These are phyloP conservation scores for Rhodomyrtus tomentosa DNA, from an alignment of 345 rosid species.

Conservation along the genomic window DNA sequence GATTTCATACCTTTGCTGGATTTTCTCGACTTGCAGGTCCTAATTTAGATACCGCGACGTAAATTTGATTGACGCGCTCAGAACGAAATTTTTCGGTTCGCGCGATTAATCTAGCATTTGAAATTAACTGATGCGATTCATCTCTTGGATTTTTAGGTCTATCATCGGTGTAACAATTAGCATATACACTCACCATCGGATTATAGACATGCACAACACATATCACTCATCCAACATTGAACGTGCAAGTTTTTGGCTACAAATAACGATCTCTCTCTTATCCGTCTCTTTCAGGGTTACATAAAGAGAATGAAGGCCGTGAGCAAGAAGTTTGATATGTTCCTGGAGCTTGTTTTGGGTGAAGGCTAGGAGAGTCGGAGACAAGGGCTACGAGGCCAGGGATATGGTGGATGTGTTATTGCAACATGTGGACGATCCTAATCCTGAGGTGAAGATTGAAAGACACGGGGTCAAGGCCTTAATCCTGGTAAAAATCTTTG, in stretches of 20 bases:
- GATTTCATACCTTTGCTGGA: conserved; percentile 4
- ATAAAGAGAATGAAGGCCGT: conserved; percentile 12
- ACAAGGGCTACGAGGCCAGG: not conserved
- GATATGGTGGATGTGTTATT: not conserved
- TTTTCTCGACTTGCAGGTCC: not conserved
- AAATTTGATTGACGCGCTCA: too few relatives aligned
- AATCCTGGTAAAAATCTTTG: not conserved
- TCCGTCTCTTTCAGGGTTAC: not conserved
- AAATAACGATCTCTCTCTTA: not conserved
- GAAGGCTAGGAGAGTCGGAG: not conserved
- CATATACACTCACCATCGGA: not conserved
- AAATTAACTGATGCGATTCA: too few relatives aligned
- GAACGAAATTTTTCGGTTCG: too few relatives aligned
- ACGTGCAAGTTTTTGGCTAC: not conserved
- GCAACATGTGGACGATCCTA: not conserved
- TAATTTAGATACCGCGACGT: not conserved
- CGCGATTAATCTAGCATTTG: too few relatives aligned
- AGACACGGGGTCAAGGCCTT: not conserved
- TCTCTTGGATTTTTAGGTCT: not conserved
- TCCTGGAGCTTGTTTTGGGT: not conserved
- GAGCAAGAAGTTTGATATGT: conserved; percentile 3
- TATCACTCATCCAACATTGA: not conserved
- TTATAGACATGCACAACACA: not conserved
- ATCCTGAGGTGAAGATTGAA: not conserved
- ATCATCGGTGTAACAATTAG: not conserved